Conservation (phyloP, 2,329 filamentous ascomycete species). For the Cordyceps fumosorosea region DNA sequence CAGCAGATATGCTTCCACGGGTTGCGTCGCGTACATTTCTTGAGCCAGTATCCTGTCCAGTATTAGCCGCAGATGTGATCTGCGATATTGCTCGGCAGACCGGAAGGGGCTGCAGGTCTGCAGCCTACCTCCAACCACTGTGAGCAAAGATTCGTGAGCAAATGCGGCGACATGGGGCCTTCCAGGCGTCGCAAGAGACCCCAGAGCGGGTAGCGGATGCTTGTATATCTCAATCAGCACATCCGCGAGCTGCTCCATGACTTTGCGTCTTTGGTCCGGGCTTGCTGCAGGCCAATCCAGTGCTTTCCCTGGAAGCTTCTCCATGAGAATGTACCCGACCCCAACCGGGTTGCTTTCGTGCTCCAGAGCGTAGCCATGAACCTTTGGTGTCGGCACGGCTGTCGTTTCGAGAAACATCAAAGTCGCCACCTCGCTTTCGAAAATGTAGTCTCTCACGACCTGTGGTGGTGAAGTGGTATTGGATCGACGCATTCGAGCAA, state of each 20-base stretch:
- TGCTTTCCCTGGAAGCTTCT: slow-evolving; percentile 33
- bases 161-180: slow-evolving; percentile 27
- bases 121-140: slow-evolving; percentile 25
- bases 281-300: slow-evolving; percentile 27
- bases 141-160: slow-evolving; percentile 31
- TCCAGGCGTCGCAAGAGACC: slow-evolving; percentile 26
- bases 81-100: slow-evolving; percentile 28
- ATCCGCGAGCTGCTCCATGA: slow-evolving; percentile 32
- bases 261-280: slow-evolving; percentile 25
- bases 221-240: slow-evolving; percentile 32
- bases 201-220: slow-evolving; percentile 29
- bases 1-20: slow-evolving; percentile 33
- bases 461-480: slow-evolving; percentile 32
- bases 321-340: slow-evolving; percentile 35
- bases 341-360: slow-evolving; percentile 26
- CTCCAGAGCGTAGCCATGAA: slow-evolving; percentile 30
- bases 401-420: slow-evolving; percentile 32
- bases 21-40: slow-evolving; percentile 28
- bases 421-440: slow-evolving; percentile 35
- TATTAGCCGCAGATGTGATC: slow-evolving; percentile 27
- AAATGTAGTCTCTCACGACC: slow-evolving; percentile 26
- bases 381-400: slow-evolving; percentile 29
- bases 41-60: slow-evolving; percentile 29
- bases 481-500: slow-evolving; percentile 33
- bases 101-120: slow-evolving; percentile 27